Evolutionary conservation across 495 filamentous ascomycete species (phyloP), one percentile per base, ranked within the genome.

Genomic region (Aspergillus egyptiacus): DNA sequence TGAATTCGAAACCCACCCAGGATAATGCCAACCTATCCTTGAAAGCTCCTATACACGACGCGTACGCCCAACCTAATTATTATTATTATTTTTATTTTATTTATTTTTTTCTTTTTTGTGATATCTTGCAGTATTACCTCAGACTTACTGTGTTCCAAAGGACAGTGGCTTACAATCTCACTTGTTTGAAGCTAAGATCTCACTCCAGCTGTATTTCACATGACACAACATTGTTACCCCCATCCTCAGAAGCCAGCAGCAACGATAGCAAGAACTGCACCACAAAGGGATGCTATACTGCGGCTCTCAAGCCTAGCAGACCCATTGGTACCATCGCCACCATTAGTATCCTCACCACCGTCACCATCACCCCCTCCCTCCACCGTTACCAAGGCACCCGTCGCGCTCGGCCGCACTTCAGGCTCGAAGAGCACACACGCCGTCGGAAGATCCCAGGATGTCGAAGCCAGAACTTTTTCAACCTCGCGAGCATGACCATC

Each of bases 371-470:
- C 8, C 18, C 32, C n/a, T 4, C 18, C 14, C 15, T 34, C 32
- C 13, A 15, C 32, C 14, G 32, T 15, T 13, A 14, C 13, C 20
- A 34, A 25, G 14, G 30, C 10, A 28, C 19, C 20, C 0, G 22
- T 23, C 20, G 20, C 17, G 28, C 40, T 36, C 1, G 49, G 31
- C 23, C 33, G 19, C n/a, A 15, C 14, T 22, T 41, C 32, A 7
- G 31, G 18, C 34, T 65, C 54, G 19, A 60, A 62, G 15, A 37
- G 40, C 9, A 62, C 27, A 46, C 62, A 62, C 0, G 47, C 52
- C 6, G 57, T 62, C 25, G 57, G 54, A 13, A 62, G 37, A 1
- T 55, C 34, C 35, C 38, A 58, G 0, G 17, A 19, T 3, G 49
- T 60, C 7, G 28, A 47, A 15, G 37, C 38, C 25, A 54, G 20